Conservation (phyloP, 352 stramenopile genomes). For the Pythium periplocum region DNA sequence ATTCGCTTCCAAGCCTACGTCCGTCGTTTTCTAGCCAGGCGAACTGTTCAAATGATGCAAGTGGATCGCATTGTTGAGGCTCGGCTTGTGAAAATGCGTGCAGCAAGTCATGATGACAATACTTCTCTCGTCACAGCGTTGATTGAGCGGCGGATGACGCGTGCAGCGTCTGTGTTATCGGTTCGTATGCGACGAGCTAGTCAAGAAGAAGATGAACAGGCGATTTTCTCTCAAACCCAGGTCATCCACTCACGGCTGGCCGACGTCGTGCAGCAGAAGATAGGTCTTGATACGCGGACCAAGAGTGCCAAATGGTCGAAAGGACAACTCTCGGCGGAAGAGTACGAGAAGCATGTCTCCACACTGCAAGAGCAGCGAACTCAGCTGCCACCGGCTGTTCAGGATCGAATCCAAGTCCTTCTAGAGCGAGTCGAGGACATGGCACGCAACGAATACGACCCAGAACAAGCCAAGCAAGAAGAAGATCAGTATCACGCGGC, state of each 20-base stretch:
- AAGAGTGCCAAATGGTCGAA: conserved; percentile 16
- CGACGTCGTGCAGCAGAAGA: conserved; percentile 13
- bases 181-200: too few relatives aligned
- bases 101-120: too few relatives aligned
- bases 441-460: conserved; percentile 35
- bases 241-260: conserved; percentile 11
- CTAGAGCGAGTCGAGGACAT: conserved; percentile 27
- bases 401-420: conserved; percentile 38
- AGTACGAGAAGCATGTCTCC: conserved; percentile 24
- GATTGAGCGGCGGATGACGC: too few relatives aligned
- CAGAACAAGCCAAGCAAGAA: conserved; percentile 14
- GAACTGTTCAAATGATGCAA: conserved; percentile 29
- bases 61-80: conserved; percentile 50
- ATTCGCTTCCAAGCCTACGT: conserved; percentile 38
- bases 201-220: too few relatives aligned
- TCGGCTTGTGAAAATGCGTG: conserved; percentile 25
- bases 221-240: background rate
- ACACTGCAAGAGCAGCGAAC: conserved; percentile 20
- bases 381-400: conserved; percentile 22
- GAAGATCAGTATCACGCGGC: conserved; percentile 23
- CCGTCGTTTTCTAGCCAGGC: conserved; percentile 39
- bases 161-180: too few relatives aligned
- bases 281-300: conserved; percentile 10
- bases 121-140: too few relatives aligned
- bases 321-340: conserved; percentile 16